Percentiles rank a stretch among this genome's conserved stretches.
phyloP scores from a whole-genome alignment of 2,329 filamentous ascomycete species.

The Neocucurbitaria cava region DNA sequence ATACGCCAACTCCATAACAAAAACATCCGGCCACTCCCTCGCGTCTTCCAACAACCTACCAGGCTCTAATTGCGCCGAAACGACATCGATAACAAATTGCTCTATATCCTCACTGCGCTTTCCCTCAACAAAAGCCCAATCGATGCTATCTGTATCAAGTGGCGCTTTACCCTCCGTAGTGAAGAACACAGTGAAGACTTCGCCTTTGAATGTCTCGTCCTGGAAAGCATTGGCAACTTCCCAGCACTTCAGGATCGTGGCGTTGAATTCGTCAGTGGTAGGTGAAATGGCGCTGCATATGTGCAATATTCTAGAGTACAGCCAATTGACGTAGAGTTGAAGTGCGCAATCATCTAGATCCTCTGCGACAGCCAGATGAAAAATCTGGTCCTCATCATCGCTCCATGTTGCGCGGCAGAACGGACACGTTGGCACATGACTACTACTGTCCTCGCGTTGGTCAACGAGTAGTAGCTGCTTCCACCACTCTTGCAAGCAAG shows the following conservation, averaged over 20 bases:
- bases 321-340: slow-evolving; percentile 22
- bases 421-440: slow-evolving; percentile 9
- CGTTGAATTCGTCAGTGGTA: neutral
- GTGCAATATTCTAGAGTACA: slow-evolving; percentile 8
- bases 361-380: neutral
- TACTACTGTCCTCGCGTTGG: neutral
- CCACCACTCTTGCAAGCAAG: slow-evolving; percentile 17
- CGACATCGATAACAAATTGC: neutral
- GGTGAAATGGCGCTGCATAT: neutral
- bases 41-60: slow-evolving; percentile 5
- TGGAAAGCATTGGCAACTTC: neutral
- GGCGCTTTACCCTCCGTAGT: neutral
- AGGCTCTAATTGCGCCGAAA: slow-evolving; percentile 1
- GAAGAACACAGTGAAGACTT: neutral
- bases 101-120: neutral
- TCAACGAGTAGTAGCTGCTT: too few relatives aligned
- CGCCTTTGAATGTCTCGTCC: neutral
- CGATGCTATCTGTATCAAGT: neutral
- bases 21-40: slow-evolving; percentile 2
- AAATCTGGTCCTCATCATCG: neutral
- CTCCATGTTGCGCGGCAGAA: slow-evolving; percentile 23
- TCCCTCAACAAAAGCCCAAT: neutral
- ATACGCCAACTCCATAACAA: neutral
- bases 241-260: slow-evolving; percentile 7
- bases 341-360: slow-evolving; percentile 6